Evolutionary conservation across 495 filamentous ascomycete genomes (phyloP), one percentile per base, ranked within the genome.

Genomic region (Penicilliopsis zonata): DNA sequence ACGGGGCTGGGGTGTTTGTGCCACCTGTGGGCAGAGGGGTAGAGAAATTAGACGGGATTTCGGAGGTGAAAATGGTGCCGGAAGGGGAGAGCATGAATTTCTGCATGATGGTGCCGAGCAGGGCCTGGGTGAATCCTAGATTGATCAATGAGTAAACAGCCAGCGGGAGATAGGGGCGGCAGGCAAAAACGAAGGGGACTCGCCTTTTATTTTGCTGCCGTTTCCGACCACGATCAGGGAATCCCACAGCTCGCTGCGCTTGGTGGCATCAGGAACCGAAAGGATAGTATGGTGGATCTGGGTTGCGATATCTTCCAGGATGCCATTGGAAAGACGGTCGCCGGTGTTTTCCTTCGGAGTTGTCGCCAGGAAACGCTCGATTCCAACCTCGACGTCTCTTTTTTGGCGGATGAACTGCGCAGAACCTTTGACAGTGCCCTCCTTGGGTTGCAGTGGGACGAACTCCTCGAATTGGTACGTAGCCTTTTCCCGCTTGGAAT

Each of bases 21-120:
- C 90, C 90, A 13, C 90, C 90, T 0, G 90, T 98, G 4, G 83
- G 86, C 22, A 76, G 67, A 8, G 90, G 90, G 0, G 90, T 96
- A 27, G 80, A 82, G 49, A 93, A 70, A 54, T 86, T 84, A 1
- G 82, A 90, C 13, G 86, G 86, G 20, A 98, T 74, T 56, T 98
- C 90, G 28, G 83, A 92, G 21, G 85, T 93, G 67, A 98, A 98
- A 46, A 96, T 96, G 21, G 86, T 94, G 14, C 80, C 86, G 25
- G 82, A 87, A 0, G 90, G 90, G 3, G 86, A 88, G 36, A 96
- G 80, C 22, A 93, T 64, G 50, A 90, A 92, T 42, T 85, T 88
- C 37, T 76, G 71, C 18, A 72, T 73, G 13, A 96, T 67, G 0
- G 78, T 85, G 20, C 74, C 63, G 24, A 95, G 53, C 23, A 98